phyloP scores from a whole-genome alignment of 371 early-diverging fungal genomes.

The Rhizopus microsporus region DNA sequence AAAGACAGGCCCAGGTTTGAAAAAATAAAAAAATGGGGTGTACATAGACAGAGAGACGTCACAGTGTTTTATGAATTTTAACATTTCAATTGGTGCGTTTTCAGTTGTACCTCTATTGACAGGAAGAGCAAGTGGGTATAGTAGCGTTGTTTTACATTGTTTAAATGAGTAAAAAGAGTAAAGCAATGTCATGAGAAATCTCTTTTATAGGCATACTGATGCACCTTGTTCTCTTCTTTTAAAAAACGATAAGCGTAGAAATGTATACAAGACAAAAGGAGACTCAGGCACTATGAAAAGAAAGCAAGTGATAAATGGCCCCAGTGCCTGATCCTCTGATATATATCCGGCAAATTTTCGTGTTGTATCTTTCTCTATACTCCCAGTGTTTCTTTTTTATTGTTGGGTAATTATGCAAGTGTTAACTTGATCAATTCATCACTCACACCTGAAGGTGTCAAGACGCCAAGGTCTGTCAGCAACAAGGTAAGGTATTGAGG shows the following conservation, averaged over 20 bases:
- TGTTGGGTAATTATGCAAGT: not conserved
- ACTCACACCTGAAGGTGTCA: slow-evolving; percentile 91
- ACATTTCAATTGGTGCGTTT: too few species aligned
- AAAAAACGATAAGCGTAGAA: too few species aligned
- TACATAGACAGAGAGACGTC: not conserved
- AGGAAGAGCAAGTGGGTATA: too few species aligned
- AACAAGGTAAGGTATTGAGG: slow-evolving; percentile 89
- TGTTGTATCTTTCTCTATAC: not conserved
- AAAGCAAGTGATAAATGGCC: not conserved
- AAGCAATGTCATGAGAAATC: too few species aligned
- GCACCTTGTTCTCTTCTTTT: too few species aligned
- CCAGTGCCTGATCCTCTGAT: not conserved
- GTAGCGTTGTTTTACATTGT: too few species aligned
- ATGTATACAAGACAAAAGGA: too few species aligned
- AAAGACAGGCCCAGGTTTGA: not conserved
- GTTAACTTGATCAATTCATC: slow-evolving; percentile 82
- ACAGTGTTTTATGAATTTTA: not conserved
- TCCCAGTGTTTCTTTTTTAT: not conserved
- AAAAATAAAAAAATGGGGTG: not conserved
- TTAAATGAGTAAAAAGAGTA: too few species aligned
- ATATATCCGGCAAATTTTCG: not conserved
- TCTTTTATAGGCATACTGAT: too few species aligned
- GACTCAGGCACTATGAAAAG: too few species aligned
- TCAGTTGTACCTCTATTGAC: too few species aligned
- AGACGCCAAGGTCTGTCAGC: slow-evolving; percentile 91